phyloP scores from a whole-genome alignment of 768 basidiomycete species.

The Trichaptum fuscoviolaceum region DNA sequence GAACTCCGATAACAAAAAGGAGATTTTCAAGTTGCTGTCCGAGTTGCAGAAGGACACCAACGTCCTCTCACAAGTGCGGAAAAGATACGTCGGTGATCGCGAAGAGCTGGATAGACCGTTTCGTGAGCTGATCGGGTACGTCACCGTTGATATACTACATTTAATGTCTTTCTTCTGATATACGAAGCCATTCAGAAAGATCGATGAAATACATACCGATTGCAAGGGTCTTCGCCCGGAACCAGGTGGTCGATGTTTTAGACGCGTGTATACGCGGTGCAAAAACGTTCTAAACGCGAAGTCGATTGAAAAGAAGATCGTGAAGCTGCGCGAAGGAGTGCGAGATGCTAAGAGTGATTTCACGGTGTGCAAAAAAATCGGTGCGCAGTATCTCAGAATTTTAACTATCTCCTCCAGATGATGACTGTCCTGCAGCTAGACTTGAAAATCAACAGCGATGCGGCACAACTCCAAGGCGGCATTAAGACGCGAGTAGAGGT shows the following conservation, averaged over 20 bases:
- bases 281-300: background rate
- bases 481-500: background rate
- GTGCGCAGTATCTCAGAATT: too few relatives aligned
- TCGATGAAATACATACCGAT: background rate
- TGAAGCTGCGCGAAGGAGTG: background rate
- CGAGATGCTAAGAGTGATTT: background rate
- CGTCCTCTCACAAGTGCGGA: background rate
- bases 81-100: background rate
- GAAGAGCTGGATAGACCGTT: background rate
- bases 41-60: background rate
- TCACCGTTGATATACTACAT: background rate
- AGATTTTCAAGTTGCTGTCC: background rate
- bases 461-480: background rate
- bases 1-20: background rate
- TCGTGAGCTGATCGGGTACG: background rate
- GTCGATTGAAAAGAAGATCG: background rate
- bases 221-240: background rate
- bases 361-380: too few relatives aligned
- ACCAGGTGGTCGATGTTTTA: background rate
- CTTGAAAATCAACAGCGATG: background rate
- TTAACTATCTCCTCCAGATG: too few relatives aligned
- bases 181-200: background rate
- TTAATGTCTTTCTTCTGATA: too few relatives aligned
- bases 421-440: too few relatives aligned
- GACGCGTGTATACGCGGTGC: background rate